Evolutionary conservation across 495 filamentous ascomycete genomes (phyloP).

Genomic region (Neurospora sp.): DNA sequence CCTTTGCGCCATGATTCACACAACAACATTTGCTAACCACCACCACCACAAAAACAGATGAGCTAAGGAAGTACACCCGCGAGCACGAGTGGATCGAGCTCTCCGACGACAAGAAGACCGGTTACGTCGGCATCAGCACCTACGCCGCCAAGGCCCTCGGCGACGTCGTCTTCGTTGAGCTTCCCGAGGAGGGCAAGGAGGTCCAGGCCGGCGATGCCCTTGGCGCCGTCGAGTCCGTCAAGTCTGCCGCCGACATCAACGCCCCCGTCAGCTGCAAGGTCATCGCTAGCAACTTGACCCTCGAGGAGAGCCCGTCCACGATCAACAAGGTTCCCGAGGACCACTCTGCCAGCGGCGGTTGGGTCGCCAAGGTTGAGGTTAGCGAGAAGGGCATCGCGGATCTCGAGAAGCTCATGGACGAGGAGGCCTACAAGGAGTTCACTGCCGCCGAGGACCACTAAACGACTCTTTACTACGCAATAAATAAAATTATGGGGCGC

Average conservation of each 20-base stretch:
- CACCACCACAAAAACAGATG: conserved; percentile 22
- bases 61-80: conserved; percentile 82
- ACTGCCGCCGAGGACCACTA: conserved; percentile 28
- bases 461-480: neutral
- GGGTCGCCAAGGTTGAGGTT: conserved; percentile 83
- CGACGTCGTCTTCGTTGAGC: conserved; percentile 95
- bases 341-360: conserved; percentile 66
- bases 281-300: conserved; percentile 53
- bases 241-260: conserved; percentile 93
- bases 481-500: neutral
- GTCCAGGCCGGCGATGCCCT: conserved; percentile 66
- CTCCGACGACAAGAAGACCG: conserved; percentile 59
- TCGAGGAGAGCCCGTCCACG: conserved; percentile 74
- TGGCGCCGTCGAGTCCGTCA: conserved; percentile 95
- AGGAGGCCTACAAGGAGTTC: conserved; percentile 61
- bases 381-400: conserved; percentile 51
- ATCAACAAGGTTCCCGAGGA: conserved; percentile 76
- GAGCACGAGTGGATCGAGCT: conserved; percentile 98
- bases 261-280: conserved; percentile 74
- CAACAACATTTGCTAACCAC: conserved; percentile 1
- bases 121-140: conserved; percentile 71
- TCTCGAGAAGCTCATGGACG: conserved; percentile 64
- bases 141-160: conserved; percentile 88
- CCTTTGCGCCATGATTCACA: neutral
- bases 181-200: conserved; percentile 55